Base-by-base conservation (phyloP, 2,329 filamentous ascomycete species). In the Verticillium dahliae region DNA sequence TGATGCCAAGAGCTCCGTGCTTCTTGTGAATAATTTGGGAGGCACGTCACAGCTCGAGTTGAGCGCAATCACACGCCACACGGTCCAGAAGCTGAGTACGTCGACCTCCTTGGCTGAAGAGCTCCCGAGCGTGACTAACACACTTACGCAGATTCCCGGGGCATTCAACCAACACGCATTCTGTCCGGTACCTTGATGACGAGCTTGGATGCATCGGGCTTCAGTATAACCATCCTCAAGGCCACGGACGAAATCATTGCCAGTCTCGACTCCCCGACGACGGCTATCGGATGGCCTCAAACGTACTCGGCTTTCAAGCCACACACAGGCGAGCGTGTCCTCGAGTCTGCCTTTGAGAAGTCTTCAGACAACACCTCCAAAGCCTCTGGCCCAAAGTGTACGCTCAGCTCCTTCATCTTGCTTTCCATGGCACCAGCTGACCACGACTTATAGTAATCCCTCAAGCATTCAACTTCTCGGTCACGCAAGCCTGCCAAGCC, bases 141-240 rank as follows among this genome's bases (percentile, higher is more conserved):
- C 14, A 15, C 7, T 27, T 22, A 11, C 55, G 56, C 4, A 59
- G 61, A 18, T 10, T 62, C 45, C 10, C 45, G 45, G 9, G 45
- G 45, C 38, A 31, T 58, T 4, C 58, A 59, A 41, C 52, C 62
- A 6, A 37, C 58, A 10, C 62, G 63, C 13, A 81, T 88, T 56
- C 78, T 90, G 41, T 78, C 85, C 35, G 86, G 88, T 11, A 89
- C 87, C 0, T 91, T 87, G 75, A 86, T 91, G 81, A 90, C 88
- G 18, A 89, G 86, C 65, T 73, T 91, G 64, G 90, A 91, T 66
- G 88, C 87, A 1, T 78, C 89, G 7, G 89, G 89, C 4, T 91
- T 91, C 75, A 89, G 86, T 64, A 83, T 90, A 61, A 88, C 86
- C 3, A 70, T 91, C 13, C 76, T 91, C 38, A 87, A 85, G 70